Evolutionary conservation across 1,284 basidiomycete species (phyloP), one percentile per base, ranked within the genome.

Genomic region (Moniliella sp.): DNA sequence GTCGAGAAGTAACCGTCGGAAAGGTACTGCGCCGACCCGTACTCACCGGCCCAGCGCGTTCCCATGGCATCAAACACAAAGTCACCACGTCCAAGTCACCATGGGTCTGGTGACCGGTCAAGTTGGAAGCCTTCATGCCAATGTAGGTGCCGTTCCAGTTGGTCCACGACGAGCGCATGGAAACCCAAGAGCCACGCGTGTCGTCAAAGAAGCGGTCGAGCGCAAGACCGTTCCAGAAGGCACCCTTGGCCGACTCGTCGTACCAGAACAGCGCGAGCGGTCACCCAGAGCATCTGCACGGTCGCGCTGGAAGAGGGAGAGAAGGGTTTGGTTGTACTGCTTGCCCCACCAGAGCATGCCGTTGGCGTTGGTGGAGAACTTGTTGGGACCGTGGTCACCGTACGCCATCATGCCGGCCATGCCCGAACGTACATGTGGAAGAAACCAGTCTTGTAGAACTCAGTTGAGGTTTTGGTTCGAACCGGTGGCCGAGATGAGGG

Each of bases 191-290:
- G 12, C 50, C 48, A 19, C 34, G 21, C 46, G 75, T 74, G 26
- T 69, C 61, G 13, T 48, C 48, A 48, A 72, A 66, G 63, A 84
- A 94, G 67, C 75, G 74, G 64, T 97, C 88, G 29, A 94, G 69
- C 1, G 76, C 61, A 28, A 77, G 63, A 30, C 73, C 75, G 55
- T 84, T 74, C 84, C 83, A 94, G 69, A 78, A 97, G 30, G 81
- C 80, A 36, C 88, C 88, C 12, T 67, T 64, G 30, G 75, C 70
- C 3, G 71, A 66, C 8, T 83, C 74, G 59, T 93, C 69, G 62
- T 94, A 97, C 82, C 83, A 97, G 68, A 97, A 88, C 81, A 97
- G 86, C 53, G 73, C 74, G 72, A 76, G 82, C 0, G 88, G 44
- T 97, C 88, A 5, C 43, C 43, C 1, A 82, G 75, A 52, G 94